Base-by-base conservation (phyloP, 1,284 basidiomycete species). In the Apiotrichum akiyoshidainum region DNA sequence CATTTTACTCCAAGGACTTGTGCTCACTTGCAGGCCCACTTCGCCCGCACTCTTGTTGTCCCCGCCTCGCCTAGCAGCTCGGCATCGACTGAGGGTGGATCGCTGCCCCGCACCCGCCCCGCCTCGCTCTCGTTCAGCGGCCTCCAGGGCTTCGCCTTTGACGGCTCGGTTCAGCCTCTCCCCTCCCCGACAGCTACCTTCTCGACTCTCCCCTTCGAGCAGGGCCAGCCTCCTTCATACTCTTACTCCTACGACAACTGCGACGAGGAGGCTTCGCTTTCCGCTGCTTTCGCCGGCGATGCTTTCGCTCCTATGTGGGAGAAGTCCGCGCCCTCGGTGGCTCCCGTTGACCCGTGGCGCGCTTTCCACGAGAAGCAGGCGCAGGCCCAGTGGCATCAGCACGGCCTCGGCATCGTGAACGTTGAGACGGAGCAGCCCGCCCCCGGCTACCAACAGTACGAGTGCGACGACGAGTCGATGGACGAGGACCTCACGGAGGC, bases 201-300 rank as follows among this genome's bases (percentile, higher is more conserved):
- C 48, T 33, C 45, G 21, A 39, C 45, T 9, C 52, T 55, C 14
- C 21, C 41, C 33, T 46, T 48, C 39, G 50, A 48, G 9, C 21
- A 42, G 13, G 17, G 26, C 35, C 41, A 50, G 37, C 46, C 49
- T 31, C 31, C 39, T 22, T 26, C 33, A 22, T 47, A 50, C 41
- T 39, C 31, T 21, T 37, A 41, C 22, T 22, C 41, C 39, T 57
- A 52, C 55, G 40, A 41, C 26, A 10, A 16, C 31, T 47, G 55
- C 40, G 52, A 54, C 31, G 55, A 57, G 39, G 57, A 59, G 34
- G 57, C 46, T 10, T 52, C 50, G 33, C 62, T 63, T 31, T 51
- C 52, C 21, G 51, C 56, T 12, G 58, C 62, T 3, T 63, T 63
- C n/a, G 62, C 62, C 33, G 58, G 58, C 42, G 62, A 63, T 40